Base-by-base conservation (phyloP, 306 rosid species). In the Malus asiatica region DNA sequence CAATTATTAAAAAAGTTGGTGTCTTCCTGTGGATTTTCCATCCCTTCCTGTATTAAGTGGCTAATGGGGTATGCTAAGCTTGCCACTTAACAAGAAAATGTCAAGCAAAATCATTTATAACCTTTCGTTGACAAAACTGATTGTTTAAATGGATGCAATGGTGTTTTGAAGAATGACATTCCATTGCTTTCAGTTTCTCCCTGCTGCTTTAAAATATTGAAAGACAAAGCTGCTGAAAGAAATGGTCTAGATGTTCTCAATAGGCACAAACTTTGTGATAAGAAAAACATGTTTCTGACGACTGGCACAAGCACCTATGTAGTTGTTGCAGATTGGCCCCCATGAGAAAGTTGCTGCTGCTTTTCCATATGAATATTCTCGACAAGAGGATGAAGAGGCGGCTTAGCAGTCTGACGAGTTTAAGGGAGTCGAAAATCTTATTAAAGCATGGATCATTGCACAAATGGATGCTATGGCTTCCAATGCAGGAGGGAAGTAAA, bases 101-200 rank as follows among this genome's bases (percentile, higher is more conserved):
- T 29, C 3, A 64, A 11, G 5, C 15, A 64, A 40, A 48, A 38
- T 69, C 35, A 40, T 44, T 52, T 70, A 29, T 66, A 70, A 46
- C 22, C 35, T 73, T 29, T 73, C 60, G 30, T 32, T 58, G 57
- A 59, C 48, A 58, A 73, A 22, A 75, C 38, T 25, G 71, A 15
- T 45, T 70, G 66, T 61, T 76, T 94, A 77, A 92, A 85, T 86
- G 87, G 84, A 73, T 83, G 85, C 66, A 72, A 83, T 76, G 46
- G 80, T 80, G 72, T 64, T 81, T 70, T 83, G 85, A 85, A 86
- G 82, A 87, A 80, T 64, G 83, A 58, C 53, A 80, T 81, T 78
- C 92, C 96, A 70, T 79, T 84, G 20, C 65, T 82, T 74, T 89
- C 92, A 40, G 86, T 94, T 73, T 86, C 78, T 85, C 98, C 93